Base-by-base conservation (phyloP, 2,329 filamentous ascomycete species). In the Penicillium polonicum region DNA sequence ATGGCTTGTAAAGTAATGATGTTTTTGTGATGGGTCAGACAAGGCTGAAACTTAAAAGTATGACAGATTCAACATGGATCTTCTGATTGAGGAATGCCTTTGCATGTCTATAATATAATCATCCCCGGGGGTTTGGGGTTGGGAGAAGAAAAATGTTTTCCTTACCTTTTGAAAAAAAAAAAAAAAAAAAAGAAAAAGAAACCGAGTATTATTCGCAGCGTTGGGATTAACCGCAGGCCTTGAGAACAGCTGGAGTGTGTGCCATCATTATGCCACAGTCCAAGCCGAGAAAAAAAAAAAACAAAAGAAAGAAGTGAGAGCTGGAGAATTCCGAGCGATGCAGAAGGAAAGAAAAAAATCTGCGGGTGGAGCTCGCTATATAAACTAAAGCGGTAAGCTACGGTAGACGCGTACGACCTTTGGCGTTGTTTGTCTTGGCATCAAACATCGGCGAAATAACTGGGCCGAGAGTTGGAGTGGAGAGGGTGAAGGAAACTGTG, bases 21-120 rank as follows among this genome's bases (percentile, higher is more conserved):
- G 49, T 60, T 52, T 33, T 48, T 46, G 36, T 57, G 49, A 35
- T 41, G 55, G 69, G 76, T 86, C 84, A 86, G 83, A 86, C 84
- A 86, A 86, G 84, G 84, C 84, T 86, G 84, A 86, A 86, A 86
- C 84, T 87, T 84, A 74, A 79, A 73, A 68, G 44, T 75, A 68
- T 66, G 80, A 85, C 82, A 83, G 79, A 80, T 83, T 86, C 83
- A 81, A 85, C 83, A 86, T 81, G 75, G 73, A 74, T 78, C 76
- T 86, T 86, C 82, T 81, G 84, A 78, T 82, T 82, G 84, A 86
- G 84, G 84, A 86, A 86, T 86, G 83, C 84, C 84, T 83, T 84
- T 81, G 80, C 81, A 74, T 84, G 83, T 86, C 83, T 76, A 78
- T 75, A 78, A 74, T 74, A 80, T 86, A 83, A 86, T 86, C 84